Conservation (phyloP, 2,329 filamentous ascomycete species). For the Alternaria sp. region DNA sequence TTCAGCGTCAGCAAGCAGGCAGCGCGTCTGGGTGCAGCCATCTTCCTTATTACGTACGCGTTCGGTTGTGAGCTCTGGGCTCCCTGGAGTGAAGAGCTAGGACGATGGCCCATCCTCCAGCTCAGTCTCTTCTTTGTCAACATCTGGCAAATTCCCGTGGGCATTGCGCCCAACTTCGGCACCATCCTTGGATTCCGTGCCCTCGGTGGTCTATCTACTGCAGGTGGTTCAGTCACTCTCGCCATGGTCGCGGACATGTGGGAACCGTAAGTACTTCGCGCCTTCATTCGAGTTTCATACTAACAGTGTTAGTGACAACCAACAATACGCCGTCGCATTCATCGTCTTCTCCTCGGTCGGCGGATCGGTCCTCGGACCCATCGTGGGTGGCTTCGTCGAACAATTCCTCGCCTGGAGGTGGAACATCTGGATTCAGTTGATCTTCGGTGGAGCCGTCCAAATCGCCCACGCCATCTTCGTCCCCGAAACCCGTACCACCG, state of each 20-base stretch:
- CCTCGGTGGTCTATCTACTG: conserved; percentile 56
- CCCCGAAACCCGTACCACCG: conserved; percentile 77
- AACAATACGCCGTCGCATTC: conserved; percentile 71
- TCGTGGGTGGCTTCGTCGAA: conserved; percentile 79
- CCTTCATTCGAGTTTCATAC: background rate
- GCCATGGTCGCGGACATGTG: conserved; percentile 69
- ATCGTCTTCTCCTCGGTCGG: conserved; percentile 81
- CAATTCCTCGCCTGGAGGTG: conserved; percentile 74
- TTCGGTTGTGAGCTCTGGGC: conserved; percentile 91
- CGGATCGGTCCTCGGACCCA: conserved; percentile 76
- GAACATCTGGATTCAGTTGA: conserved; percentile 86
- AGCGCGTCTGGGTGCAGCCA: conserved; percentile 74
- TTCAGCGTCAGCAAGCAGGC: conserved; percentile 72
- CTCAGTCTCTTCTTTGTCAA: conserved; percentile 77
- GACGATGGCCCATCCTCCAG: conserved; percentile 78
- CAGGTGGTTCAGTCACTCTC: conserved; percentile 69
- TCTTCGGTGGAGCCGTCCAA: conserved; percentile 76
- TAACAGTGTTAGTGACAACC: conserved; percentile 46
- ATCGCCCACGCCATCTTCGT: conserved; percentile 71
- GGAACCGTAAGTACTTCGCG: conserved; percentile 45
- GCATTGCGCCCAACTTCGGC: conserved; percentile 74
- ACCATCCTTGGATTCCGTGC: conserved; percentile 69
- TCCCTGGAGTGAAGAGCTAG: conserved; percentile 84
- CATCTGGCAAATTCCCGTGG: conserved; percentile 70
- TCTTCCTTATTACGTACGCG: conserved; percentile 80